A percentile compares a stretch with the other conserved stretches of the same genome.
These are phyloP conservation scores for Plasmodium cynomolgi DNA, from an alignment of 169 alveolate genomes.

Conservation along the genomic window DNA sequence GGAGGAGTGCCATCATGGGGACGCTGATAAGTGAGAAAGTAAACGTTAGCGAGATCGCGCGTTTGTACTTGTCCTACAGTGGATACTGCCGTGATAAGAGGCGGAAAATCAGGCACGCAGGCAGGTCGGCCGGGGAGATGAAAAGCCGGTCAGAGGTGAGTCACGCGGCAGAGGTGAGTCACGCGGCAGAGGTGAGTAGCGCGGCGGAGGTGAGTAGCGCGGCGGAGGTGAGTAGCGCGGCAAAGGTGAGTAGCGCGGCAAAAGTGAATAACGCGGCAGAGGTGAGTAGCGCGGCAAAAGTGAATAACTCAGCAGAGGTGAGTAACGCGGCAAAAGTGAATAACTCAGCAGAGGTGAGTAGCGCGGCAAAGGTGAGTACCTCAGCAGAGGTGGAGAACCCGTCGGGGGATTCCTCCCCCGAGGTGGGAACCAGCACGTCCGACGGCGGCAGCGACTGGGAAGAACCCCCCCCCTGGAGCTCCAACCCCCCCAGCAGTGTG, in stretches of 20 bases:
- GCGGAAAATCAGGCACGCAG: constrained; percentile 1
- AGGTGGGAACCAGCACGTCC: neutral
- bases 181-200: neutral
- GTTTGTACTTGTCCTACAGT: constrained; percentile 40
- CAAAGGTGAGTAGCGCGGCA: neutral
- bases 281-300: no score
- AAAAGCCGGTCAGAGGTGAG: neutral
- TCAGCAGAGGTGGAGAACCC: neutral
- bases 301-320: no score
- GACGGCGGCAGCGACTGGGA: neutral
- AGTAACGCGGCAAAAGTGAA: no score
- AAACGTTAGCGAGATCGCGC: constrained; percentile 18
- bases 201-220: no score
- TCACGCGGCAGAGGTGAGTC: neutral
- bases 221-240: neutral
- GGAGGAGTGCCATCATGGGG: neutral
- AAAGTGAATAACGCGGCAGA: no score
- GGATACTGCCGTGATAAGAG: constrained; percentile 22
- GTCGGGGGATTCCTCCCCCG: neutral
- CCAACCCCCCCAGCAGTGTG: constrained; percentile 33
- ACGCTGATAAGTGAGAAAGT: neutral
- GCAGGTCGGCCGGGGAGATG: neutral
- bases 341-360: no score
- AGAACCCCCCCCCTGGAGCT: neutral
- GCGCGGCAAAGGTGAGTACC: neutral